phyloP scores from a whole-genome alignment of 2,329 filamentous ascomycete genomes.

The Talaromyces piceae region DNA sequence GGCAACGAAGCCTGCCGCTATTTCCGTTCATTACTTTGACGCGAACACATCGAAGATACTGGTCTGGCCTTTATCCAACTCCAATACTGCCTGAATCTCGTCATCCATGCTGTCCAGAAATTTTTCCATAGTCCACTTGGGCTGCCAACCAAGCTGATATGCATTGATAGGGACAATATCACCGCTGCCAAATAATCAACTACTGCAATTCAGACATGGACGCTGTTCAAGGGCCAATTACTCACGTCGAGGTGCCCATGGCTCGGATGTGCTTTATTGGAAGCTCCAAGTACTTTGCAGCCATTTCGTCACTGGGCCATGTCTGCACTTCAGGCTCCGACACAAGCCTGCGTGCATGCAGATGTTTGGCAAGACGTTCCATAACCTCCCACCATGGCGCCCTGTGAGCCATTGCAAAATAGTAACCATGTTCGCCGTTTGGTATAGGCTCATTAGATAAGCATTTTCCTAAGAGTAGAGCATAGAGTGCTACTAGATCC shows the following conservation, averaged over 20 bases:
- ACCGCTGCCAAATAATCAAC: background rate
- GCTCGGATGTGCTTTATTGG: background rate
- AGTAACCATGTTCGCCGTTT: background rate
- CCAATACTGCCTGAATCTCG: conserved; percentile 1
- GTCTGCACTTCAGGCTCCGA: background rate
- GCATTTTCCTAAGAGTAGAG: background rate
- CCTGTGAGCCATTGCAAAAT: background rate
- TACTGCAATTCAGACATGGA: background rate
- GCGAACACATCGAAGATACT: background rate
- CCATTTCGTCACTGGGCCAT: conserved; percentile 2
- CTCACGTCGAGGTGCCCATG: background rate
- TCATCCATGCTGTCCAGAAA: conserved; percentile 3
- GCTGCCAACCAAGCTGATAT: background rate
- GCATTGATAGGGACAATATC: background rate
- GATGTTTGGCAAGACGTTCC: background rate
- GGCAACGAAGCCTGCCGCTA: background rate
- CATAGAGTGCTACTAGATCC: background rate
- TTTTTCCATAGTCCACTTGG: background rate
- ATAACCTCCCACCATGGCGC: conserved; percentile 1
- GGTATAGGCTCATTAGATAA: background rate
- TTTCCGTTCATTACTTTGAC: background rate
- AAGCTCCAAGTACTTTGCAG: conserved; percentile 1
- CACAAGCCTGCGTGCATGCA: background rate
- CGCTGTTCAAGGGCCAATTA: background rate
- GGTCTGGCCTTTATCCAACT: background rate